Evolutionary conservation across 2,329 filamentous ascomycete genomes (phyloP), one percentile per base, ranked within the genome.

Genomic region (Colletotrichum salicis): DNA sequence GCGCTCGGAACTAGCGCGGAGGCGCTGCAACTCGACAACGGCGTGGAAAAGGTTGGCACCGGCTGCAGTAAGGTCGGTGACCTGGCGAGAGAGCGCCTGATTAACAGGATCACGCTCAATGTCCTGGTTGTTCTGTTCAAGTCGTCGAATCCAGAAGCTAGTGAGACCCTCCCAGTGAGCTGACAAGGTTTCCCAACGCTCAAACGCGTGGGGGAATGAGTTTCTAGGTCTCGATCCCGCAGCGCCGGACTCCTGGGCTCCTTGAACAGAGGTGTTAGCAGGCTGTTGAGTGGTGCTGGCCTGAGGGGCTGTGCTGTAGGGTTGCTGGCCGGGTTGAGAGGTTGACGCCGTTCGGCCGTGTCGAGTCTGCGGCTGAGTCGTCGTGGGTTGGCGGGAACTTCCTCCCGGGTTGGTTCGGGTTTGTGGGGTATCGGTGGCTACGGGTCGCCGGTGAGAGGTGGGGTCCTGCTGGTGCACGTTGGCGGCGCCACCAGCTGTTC

Each of bases 81-180:
- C 96, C 80, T 99, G 96, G 37, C 96, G 92, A 12, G 95, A 94
- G 78, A 98, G 90, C 78, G 98, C 95, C 72, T 95, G 91, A 58
- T 92, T 95, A 31, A 98, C 84, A 0, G 96, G 94, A 76, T 97
- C 94, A 13, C 91, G 88, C 74, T 93, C 91, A 51, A 97, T 89
- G 75, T 97, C 95, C 65, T 95, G 92, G 33, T 93, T 93, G 79
- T 97, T 97, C 79, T 96, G 91, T 82, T 99, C 94, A 8, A 99
- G 86, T 76, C 95, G 92, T 58, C 94, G 93, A 75, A 99, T 96
- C 96, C 96, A 99, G 83, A 97, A 98, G 71, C 94, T 96, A 0
- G 96, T 98, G 71, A 99, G 87, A 5, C 96, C 96, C 81, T 99
- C 96, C 96, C 96, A 99, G 77, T 98, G 96, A 6, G 96, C 97